Evolutionary conservation across 1,139 yeast species (phyloP).

Genomic region (Scheffersomyces quercinus): DNA sequence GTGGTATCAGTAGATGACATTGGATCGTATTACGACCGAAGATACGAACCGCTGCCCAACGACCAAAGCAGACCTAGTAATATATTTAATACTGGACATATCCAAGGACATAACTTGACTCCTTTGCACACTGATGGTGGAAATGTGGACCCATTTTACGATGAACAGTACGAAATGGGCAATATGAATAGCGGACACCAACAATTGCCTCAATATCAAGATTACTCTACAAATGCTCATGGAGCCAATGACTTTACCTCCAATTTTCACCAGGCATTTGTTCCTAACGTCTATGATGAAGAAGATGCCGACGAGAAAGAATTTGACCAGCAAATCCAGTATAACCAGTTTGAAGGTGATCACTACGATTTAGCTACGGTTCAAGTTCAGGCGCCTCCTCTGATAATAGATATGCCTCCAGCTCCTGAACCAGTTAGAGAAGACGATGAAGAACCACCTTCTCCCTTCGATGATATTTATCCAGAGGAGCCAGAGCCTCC

Average conservation of each 20-base stretch:
- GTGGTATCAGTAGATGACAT: conserved; percentile 14
- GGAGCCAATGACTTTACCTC: conserved; percentile 1
- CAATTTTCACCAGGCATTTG: conserved; percentile 40
- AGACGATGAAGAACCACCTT: conserved; percentile 10
- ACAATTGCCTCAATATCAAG: background rate
- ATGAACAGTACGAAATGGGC: conserved; percentile 1
- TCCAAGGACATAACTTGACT: conserved; percentile 18
- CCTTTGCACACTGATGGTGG: conserved; percentile 14
- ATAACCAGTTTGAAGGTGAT: conserved; percentile 45
- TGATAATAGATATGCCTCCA: conserved; percentile 4
- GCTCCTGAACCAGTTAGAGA: conserved; percentile 5
- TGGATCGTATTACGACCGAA: conserved; percentile 13
- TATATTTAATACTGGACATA: conserved; percentile 25
- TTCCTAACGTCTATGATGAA: conserved; percentile 47
- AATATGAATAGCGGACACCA: background rate
- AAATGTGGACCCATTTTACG: conserved; percentile 6
- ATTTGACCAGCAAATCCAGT: conserved; percentile 42
- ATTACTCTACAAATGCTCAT: background rate
- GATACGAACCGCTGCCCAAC: conserved; percentile 15
- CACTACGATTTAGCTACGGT: conserved; percentile 44
- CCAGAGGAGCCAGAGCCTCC: conserved; percentile 34
- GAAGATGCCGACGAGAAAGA: conserved; percentile 46
- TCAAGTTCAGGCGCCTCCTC: conserved; percentile 21
- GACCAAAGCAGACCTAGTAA: conserved; percentile 10
- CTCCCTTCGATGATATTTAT: conserved; percentile 28